Evolutionary conservation across 768 basidiomycete genomes (phyloP), one percentile per base, ranked within the genome.

Genomic region (Leccinum uliginosum): DNA sequence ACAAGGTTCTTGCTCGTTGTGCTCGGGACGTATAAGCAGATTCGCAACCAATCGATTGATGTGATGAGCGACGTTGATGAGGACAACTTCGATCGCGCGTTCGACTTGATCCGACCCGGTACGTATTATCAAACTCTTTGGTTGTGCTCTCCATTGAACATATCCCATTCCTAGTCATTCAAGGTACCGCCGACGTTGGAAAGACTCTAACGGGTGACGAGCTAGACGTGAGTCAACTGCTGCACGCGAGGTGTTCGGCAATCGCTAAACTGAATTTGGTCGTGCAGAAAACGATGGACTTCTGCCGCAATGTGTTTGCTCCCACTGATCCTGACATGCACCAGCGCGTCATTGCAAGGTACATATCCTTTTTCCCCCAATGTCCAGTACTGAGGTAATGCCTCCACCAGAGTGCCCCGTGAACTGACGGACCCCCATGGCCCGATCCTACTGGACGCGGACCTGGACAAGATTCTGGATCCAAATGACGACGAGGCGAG

Each of bases 1-100:
- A 6, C 19, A 2, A 60, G 57, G 17, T 61, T 61, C 19, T 32
- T 61, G 6, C 21, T 60, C 3, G 59, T 60, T 8, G 57, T 60
- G 4, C 23, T 45, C 44, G 44, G 44, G 14, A 45, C 44, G 14
- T 45, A 45, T 23, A 45, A 45, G 44, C 44, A 45, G 14, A 45
- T 45, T 3, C 44, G 44, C 5, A 45, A 45, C 17, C 44, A 45
- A 45, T 45, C 44, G 11, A 19, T 45, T 14, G 44, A 45, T 23
- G 44, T 45, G 21, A 45, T 45, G 44, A 45, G 44, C 44, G 44
- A 60, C 10, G 53, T 55, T 3, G 46, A 59, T 14, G 57, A 60
- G 23, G 57, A 59, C 38, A 59, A 60, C 26, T 52, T 60, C 14
- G 57, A 60, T 15, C 60, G 54, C 8, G 54, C 60, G 9, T 61